Base-by-base conservation (phyloP, 176 grass and related monocot species). In the Zea luxurians region DNA sequence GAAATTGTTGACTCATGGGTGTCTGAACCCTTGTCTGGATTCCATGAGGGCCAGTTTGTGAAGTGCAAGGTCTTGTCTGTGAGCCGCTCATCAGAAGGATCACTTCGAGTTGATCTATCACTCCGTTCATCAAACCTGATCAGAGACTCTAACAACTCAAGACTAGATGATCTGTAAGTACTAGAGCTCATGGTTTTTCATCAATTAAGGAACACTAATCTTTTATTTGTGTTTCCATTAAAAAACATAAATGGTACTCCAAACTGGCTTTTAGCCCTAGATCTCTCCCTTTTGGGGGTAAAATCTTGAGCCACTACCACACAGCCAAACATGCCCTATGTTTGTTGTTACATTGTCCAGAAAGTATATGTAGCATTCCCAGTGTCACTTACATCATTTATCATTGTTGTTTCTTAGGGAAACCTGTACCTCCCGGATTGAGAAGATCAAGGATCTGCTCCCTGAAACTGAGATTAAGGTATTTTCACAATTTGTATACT, bases 31-130 rank as follows among this genome's bases (percentile, higher is more conserved):
- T 43, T 92, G 41, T 76, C 82, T 84, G 78, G 83, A 74, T 94
- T 90, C 78, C 83, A 78, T 34, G 95, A 98, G 77, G 91, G 95
- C 0, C 91, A 98, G 53, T 98, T 98, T 85, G 95, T 98, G 70
- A 98, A 98, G 78, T 90, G 91, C 76, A 98, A 84, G 87, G 88
- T 94, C 45, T 63, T 98, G 13, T 71, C 89, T 74, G 80, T 94
- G 80, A 76, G 61, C 66, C 91, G 80, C 46, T 90, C 87, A 37
- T 84, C 80, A 60, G 95, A 88, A 84, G 91, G 91, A 86, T 82
- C 61, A 65, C 18, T 94, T 78, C 89, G 93, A 53, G 89, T 94
- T 83, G 91, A 98, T 64, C 75, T 98, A 49, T 98, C 95, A 81
- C 85, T 98, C 13, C 87, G 95, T 45, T 69, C 71, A 81, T 93